A percentile compares a stretch with the other conserved stretches of the same genome.
Conservation (phyloP, 2,329 filamentous ascomycete species). For the Verticillium nubilum region DNA sequence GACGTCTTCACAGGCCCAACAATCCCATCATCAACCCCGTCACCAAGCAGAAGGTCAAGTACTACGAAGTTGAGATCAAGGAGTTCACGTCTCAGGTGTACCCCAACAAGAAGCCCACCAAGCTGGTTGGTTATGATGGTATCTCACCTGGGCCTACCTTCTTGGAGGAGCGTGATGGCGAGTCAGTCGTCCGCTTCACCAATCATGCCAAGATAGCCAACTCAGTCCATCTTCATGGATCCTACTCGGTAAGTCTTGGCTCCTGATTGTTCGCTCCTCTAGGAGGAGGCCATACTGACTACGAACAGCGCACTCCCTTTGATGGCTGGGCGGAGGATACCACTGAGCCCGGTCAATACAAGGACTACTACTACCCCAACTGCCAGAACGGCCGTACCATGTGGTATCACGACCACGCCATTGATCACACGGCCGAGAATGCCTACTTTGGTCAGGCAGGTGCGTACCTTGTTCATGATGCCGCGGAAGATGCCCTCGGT, state of each 20-base stretch:
- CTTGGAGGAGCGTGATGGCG: constrained; percentile 34
- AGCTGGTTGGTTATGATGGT: constrained; percentile 39
- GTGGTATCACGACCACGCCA: constrained; percentile 43
- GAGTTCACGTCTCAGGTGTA: constrained; percentile 17
- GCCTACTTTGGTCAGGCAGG: constrained; percentile 48
- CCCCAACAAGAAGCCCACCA: constrained; percentile 13
- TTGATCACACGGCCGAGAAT: constrained; percentile 38
- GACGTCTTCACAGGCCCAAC: neutral
- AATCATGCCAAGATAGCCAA: constrained; percentile 34
- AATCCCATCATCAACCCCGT: constrained; percentile 17
- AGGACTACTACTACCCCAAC: constrained; percentile 54
- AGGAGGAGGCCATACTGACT: neutral
- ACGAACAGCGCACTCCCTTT: constrained; percentile 26
- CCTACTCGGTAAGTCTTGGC: constrained; percentile 25
- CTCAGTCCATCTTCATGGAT: constrained; percentile 44
- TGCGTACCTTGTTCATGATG: constrained; percentile 42
- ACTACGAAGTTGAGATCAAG: constrained; percentile 20
- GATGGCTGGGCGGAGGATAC: constrained; percentile 47
- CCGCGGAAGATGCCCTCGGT: constrained; percentile 33
- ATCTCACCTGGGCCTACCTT: constrained; percentile 43
- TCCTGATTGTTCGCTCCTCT: neutral
- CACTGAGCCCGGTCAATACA: constrained; percentile 38
- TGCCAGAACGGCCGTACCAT: constrained; percentile 39
- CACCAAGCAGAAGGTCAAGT: constrained; percentile 24
- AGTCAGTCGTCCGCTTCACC: constrained; percentile 42